A percentile compares a stretch with the other conserved stretches of the same genome.
Evolutionary conservation across 2,329 filamentous ascomycete genomes (phyloP).

Genomic region (Aotearoamyces nothofagi): DNA sequence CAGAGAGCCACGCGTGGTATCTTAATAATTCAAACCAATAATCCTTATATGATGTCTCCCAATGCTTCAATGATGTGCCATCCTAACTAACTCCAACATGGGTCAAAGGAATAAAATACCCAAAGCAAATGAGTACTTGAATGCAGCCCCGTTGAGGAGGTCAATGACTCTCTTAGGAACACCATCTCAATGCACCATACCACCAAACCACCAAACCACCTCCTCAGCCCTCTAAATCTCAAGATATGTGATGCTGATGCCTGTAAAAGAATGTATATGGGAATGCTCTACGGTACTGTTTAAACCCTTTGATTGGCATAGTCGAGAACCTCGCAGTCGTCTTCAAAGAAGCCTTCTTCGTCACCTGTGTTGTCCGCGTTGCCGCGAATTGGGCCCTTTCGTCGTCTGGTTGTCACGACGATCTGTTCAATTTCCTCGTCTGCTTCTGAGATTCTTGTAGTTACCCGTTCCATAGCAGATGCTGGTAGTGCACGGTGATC

Average conservation of each 20-base stretch:
- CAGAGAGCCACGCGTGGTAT: too few relatives aligned
- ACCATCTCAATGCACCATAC: too few relatives aligned
- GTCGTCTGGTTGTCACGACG: constrained; percentile 65
- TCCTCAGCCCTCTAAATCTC: not conserved
- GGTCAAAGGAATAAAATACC: too few relatives aligned
- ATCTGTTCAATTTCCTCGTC: constrained; percentile 52
- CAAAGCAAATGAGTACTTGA: too few relatives aligned
- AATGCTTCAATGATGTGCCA: too few relatives aligned
- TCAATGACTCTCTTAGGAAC: too few relatives aligned
- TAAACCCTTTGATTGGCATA: constrained; percentile 60
- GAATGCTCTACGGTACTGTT: constrained; percentile 4
- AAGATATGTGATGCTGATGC: not conserved
- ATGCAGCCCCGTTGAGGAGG: too few relatives aligned
- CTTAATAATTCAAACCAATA: too few relatives aligned
- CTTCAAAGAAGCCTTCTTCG: constrained; percentile 73
- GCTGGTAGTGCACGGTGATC: constrained; percentile 44
- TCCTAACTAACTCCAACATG: too few relatives aligned
- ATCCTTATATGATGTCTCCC: too few relatives aligned
- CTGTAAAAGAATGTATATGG: not conserved
- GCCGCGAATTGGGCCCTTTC: constrained; percentile 38
- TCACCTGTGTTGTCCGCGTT: constrained; percentile 23
- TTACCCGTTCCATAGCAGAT: constrained; percentile 48
- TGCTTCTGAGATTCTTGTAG: constrained; percentile 35
- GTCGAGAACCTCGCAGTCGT: constrained; percentile 83
- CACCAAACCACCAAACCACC: too few relatives aligned